Conservation (phyloP, 345 rosid genomes). For the Carallia brachiata region DNA sequence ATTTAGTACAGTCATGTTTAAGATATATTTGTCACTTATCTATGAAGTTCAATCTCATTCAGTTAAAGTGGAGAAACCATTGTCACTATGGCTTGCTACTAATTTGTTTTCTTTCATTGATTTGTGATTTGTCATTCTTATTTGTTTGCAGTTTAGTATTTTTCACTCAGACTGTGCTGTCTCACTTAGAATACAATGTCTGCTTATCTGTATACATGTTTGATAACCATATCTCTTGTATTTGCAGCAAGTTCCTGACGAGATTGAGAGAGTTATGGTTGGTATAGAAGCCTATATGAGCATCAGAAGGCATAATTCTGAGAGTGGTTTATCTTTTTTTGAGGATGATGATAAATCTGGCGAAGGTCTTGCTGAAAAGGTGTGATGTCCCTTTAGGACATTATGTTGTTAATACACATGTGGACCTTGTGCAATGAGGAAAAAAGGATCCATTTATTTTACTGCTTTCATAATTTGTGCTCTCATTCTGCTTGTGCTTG, state of each 20-base stretch:
- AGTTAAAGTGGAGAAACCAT: no score
- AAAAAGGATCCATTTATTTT: conserved; percentile 1
- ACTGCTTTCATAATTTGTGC: background rate
- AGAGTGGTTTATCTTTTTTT: conserved; percentile 64
- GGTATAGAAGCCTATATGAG: conserved; percentile 93
- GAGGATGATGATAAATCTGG: conserved; percentile 56
- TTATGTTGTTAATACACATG: background rate
- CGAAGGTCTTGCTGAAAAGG: conserved; percentile 55
- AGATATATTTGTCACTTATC: no score
- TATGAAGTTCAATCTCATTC: no score
- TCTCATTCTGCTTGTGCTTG: background rate
- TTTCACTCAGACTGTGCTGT: no score
- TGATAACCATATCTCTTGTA: conserved; percentile 6
- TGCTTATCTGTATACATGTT: background rate
- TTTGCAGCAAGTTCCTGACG: conserved; percentile 93
- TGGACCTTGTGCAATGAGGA: conserved; percentile 2
- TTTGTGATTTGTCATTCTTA: no score
- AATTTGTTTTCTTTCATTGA: no score
- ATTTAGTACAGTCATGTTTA: no score
- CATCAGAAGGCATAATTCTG: conserved; percentile 70
- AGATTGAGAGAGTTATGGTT: conserved; percentile 86
- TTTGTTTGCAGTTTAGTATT: no score
- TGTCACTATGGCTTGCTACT: no score
- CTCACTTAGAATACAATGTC: no score
- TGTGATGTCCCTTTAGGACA: conserved; percentile 19